These are phyloP conservation scores for Aspergillus latus DNA, from an alignment of 2,329 filamentous ascomycete species.

Conservation along the genomic window DNA sequence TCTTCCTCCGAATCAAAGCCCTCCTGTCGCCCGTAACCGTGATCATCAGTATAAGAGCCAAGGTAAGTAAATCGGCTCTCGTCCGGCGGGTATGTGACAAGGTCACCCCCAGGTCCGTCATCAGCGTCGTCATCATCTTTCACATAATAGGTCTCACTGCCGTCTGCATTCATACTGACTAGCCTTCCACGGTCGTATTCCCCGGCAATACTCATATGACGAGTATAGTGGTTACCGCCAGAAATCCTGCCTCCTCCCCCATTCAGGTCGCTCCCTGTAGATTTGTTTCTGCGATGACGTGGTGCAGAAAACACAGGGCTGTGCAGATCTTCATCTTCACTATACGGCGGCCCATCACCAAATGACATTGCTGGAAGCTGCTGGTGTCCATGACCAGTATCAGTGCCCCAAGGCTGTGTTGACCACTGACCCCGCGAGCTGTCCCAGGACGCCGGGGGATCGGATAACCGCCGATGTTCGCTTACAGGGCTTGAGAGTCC, in stretches of 20 bases:
- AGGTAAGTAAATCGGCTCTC: conserved; percentile 58
- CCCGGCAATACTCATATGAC: conserved; percentile 42
- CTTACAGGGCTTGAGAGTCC: conserved; percentile 81
- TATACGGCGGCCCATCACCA: conserved; percentile 86
- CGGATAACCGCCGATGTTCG: conserved; percentile 77
- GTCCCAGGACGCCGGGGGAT: conserved; percentile 73
- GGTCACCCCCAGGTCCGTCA: conserved; percentile 75
- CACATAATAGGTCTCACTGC: conserved; percentile 72
- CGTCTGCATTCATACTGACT: conserved; percentile 66
- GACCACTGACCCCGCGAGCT: conserved; percentile 60
- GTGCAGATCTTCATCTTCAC: conserved; percentile 91
- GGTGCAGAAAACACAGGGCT: conserved; percentile 83
- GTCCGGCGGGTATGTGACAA: conserved; percentile 72
- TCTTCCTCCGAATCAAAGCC: conserved; percentile 45
- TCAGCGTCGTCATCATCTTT: conserved; percentile 60
- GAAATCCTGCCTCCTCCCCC: conserved; percentile 50
- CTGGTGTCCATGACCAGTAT: conserved; percentile 60
- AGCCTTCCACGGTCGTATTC: conserved; percentile 67
- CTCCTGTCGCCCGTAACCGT: conserved; percentile 31
- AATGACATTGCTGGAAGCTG: conserved; percentile 81
- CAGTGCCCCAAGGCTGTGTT: conserved; percentile 48
- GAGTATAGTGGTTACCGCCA: conserved; percentile 40
- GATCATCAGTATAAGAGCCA: conserved; percentile 46
- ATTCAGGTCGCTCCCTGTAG: conserved; percentile 42
- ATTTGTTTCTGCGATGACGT: conserved; percentile 82